Evolutionary conservation across 345 rosid species (phyloP), one percentile per base, ranked within the genome.

Genomic region (Dipteronia dyeriana): DNA sequence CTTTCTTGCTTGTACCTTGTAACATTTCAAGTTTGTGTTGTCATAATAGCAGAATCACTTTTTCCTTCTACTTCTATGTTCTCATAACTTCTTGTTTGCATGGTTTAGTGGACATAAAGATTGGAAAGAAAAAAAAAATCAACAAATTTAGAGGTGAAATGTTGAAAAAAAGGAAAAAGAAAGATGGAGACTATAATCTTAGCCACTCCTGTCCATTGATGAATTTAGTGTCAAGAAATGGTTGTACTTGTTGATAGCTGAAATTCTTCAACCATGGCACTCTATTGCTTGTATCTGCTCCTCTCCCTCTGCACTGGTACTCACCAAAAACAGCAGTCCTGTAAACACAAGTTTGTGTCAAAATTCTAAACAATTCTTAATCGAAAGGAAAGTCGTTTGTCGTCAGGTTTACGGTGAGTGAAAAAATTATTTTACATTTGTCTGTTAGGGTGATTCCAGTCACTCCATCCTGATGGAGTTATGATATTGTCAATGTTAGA

Each of bases 321-420:
- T 96, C 99, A 12, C 97, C 97, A 31, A 96, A 96, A 53, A 84
- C 79, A 3, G 75, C 92, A 11, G 94, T 90, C 80, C 99, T 95
- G 92, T 85, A 79, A 43, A 20, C 7, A 47, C 9, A 45, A 74
- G 49, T 17, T 11, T 4, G 5, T 10, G 69, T 71, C 64, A 20
- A 25, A 34, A 72, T 38, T 7, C n/a, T 20, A 19, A 23, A 38
- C 39, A 0, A 60, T 9, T 2, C 45, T 41, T 41, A 0, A 41
- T 41, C 12, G 22, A 14, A 22, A 4, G 19, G 31, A n/a, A 22
- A 65, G 12, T 70, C 64, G 60, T 56, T 20, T 7, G 34, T 38
- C 54, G 34, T 38, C 54, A 41, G 25, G 49, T 59, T 39, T 47
- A 9, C 45, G 9, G 23, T 51, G 10, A 68, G 34, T 47, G 61